These are phyloP conservation scores for Anisodus acutangulus DNA, from an alignment of 257 asterid species.

Conservation along the genomic window DNA sequence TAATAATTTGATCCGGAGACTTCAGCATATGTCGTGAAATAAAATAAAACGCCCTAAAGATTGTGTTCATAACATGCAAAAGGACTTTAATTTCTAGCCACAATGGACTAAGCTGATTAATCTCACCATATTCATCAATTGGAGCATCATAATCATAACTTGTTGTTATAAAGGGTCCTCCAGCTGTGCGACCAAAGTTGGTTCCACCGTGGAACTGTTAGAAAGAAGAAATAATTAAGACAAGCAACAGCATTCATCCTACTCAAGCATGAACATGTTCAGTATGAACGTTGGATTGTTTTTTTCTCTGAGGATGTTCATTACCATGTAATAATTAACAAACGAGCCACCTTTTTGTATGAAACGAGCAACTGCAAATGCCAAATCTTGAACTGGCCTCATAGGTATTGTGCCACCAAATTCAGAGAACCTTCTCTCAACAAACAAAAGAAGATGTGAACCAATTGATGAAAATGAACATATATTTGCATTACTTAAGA, in stretches of 20 bases:
- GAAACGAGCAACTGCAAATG: slow-evolving; percentile 75
- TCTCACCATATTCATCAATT: slow-evolving; percentile 68
- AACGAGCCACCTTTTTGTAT: slow-evolving; percentile 65
- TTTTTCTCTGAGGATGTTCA: slow-evolving; percentile 23
- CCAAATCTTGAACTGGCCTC: slow-evolving; percentile 76
- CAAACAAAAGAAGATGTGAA: slow-evolving; percentile 10
- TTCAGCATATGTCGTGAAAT: slow-evolving; percentile 12
- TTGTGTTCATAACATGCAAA: neutral
- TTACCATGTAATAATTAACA: slow-evolving; percentile 75
- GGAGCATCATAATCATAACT: slow-evolving; percentile 85
- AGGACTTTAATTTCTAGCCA: neutral
- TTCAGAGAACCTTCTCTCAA: slow-evolving; percentile 58
- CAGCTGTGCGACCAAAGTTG: slow-evolving; percentile 77
- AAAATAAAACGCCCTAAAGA: neutral
- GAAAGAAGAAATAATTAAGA: neutral
- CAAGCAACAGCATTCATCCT: neutral
- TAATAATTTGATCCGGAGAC: neutral
- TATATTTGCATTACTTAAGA: neutral
- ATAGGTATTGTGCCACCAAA: slow-evolving; percentile 62
- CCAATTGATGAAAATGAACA: neutral
- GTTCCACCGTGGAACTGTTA: slow-evolving; percentile 78
- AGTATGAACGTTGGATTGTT: neutral
- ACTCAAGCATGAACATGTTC: neutral
- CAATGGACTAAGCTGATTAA: neutral
- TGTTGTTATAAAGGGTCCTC: slow-evolving; percentile 73